Conservation (phyloP, 2,329 filamentous ascomycete species). For the Aureobasidium zeae region DNA sequence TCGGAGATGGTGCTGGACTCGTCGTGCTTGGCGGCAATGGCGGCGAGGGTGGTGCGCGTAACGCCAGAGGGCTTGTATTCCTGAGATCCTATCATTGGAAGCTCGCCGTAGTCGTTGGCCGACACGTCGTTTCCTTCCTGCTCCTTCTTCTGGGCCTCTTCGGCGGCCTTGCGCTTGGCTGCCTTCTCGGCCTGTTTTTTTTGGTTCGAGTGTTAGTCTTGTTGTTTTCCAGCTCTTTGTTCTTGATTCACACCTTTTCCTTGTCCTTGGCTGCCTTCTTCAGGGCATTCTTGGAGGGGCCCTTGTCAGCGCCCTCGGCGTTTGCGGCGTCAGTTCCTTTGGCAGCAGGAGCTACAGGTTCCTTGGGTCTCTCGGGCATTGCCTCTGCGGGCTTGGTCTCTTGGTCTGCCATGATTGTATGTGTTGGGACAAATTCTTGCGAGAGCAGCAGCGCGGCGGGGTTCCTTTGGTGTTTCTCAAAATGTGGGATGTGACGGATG, state of each 20-base stretch:
- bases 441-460: constrained; percentile 9
- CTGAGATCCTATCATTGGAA: constrained; percentile 49
- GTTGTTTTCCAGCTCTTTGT: not conserved
- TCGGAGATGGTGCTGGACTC: constrained; percentile 42
- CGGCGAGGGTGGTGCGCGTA: constrained; percentile 51
- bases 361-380: constrained; percentile 26
- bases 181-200: constrained; percentile 56
- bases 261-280: constrained; percentile 88
- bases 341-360: constrained; percentile 19
- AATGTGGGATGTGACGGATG: constrained; percentile 15
- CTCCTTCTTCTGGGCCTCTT: constrained; percentile 55
- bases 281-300: constrained; percentile 64
- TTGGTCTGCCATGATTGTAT: constrained; percentile 21
- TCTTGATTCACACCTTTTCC: constrained; percentile 57
- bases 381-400: constrained; percentile 17
- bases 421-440: not conserved
- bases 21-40: constrained; percentile 53
- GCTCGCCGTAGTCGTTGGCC: constrained; percentile 71
- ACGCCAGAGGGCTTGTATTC: constrained; percentile 44
- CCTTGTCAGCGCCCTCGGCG: constrained; percentile 32
- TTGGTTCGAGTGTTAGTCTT: not conserved
- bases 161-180: constrained; percentile 56
- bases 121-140: constrained; percentile 57
- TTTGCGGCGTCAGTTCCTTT: constrained; percentile 18
- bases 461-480: constrained; percentile 12